Percentiles rank a stretch among this genome's conserved stretches.
phyloP scores from a whole-genome alignment of 139 green algal genomes.

The Picochlorum sp. region DNA sequence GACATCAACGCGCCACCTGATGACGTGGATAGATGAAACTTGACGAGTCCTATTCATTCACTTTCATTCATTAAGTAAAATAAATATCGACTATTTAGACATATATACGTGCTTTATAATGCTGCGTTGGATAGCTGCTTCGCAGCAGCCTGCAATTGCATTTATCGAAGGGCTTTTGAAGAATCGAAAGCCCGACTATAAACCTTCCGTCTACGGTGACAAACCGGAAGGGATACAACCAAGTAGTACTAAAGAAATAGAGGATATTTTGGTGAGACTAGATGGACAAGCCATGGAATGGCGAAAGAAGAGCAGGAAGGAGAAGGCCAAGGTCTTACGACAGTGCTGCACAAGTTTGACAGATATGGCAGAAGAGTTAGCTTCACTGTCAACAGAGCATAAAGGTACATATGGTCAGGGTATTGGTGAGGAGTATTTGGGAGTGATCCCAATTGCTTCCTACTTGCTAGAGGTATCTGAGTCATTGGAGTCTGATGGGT shows the following conservation, averaged over 20 bases:
- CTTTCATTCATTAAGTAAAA: too few relatives aligned
- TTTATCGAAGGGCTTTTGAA: too few relatives aligned
- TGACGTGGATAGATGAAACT: too few relatives aligned
- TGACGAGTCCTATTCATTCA: too few relatives aligned
- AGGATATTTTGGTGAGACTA: conserved; percentile 25
- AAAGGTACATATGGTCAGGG: conserved; percentile 55
- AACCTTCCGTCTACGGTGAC: conserved; percentile 5
- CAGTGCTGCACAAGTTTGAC: conserved; percentile 35
- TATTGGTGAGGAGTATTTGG: conserved; percentile 50
- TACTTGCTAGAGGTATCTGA: conserved; percentile 42
- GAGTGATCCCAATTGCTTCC: conserved; percentile 32
- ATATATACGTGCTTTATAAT: too few relatives aligned
- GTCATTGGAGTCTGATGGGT: conserved; percentile 31
- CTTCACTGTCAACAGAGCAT: conserved; percentile 10
- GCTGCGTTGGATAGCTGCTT: too few relatives aligned
- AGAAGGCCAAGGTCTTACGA: conserved; percentile 38
- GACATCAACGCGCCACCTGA: too few relatives aligned
- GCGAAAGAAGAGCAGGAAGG: conserved; percentile 4
- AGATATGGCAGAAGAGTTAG: conserved; percentile 27
- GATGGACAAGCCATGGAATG: conserved; percentile 34
- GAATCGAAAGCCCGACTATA: not conserved
- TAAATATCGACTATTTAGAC: too few relatives aligned
- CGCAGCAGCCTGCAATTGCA: too few relatives aligned
- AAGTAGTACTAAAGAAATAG: conserved; percentile 21
- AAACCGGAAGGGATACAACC: conserved; percentile 16